A percentile compares a stretch with the other conserved stretches of the same genome.
Conservation (phyloP, 305 asterid species). For the Fraxinus latifolia region DNA sequence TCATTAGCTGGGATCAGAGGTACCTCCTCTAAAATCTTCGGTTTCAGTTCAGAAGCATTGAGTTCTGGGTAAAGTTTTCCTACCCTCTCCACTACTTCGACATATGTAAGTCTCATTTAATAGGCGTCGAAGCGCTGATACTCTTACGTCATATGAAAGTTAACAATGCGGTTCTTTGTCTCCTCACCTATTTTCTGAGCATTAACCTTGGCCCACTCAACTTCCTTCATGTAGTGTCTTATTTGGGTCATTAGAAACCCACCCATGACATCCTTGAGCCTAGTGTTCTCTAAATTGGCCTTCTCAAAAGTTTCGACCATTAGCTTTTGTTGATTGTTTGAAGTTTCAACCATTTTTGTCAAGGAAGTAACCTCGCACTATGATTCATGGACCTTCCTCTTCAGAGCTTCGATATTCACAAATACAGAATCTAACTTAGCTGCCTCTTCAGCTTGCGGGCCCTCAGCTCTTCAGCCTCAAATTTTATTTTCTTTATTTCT, state of each 20-base stretch:
- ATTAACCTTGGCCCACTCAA: no score
- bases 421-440: neutral
- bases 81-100: neutral
- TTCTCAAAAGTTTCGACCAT: neutral
- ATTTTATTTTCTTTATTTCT: no score
- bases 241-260: neutral
- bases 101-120: neutral
- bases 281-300: neutral
- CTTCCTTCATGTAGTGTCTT: neutral
- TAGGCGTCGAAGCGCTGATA: neutral
- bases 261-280: neutral
- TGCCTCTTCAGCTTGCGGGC: neutral
- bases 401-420: neutral
- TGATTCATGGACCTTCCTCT: neutral
- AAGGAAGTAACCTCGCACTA: neutral
- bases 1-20: neutral
- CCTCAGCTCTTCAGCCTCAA: neutral
- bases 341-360: neutral
- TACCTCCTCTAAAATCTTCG: neutral
- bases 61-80: neutral
- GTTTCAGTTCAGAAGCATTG: neutral
- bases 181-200: no score
- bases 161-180: neutral
- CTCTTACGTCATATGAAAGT: neutral
- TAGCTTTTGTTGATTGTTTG: neutral